Conservation (phyloP, 78 protist species). For the Acrasis kona region DNA sequence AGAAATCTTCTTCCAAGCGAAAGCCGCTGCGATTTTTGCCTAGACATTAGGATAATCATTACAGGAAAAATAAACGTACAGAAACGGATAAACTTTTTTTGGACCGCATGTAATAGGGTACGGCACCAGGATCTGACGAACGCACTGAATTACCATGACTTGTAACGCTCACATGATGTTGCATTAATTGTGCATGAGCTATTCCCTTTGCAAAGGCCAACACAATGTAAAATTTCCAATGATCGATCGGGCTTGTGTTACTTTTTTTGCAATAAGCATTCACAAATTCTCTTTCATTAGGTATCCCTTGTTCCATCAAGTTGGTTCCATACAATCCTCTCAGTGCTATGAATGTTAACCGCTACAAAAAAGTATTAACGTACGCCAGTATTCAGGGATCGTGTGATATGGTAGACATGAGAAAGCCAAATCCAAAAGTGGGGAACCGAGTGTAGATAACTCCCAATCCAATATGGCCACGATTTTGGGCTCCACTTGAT, state of each 20-base stretch:
- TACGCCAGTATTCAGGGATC: no score
- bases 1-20: no score
- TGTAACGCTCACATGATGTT: no score
- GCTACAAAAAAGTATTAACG: no score
- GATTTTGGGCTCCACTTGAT: slow-evolving; percentile 27
- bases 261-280: neutral
- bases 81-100: no score
- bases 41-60: no score
- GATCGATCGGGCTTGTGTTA: neutral
- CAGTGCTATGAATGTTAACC: neutral
- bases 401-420: slow-evolving; percentile 20
- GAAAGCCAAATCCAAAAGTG: slow-evolving; percentile 46
- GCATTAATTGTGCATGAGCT: no score
- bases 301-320: neutral
- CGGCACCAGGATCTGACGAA: no score
- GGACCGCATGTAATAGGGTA: no score
- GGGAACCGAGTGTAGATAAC: slow-evolving; percentile 49
- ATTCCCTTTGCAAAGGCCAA: neutral
- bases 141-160: no score
- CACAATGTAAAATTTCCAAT: neutral
- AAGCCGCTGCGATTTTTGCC: no score
- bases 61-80: no score
- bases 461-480: slow-evolving; percentile 66
- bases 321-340: neutral
- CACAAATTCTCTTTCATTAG: neutral